Percentiles rank a stretch among this genome's conserved stretches.
phyloP scores from a whole-genome alignment of 1,284 basidiomycete species.

The Nidula niveotomentosa region DNA sequence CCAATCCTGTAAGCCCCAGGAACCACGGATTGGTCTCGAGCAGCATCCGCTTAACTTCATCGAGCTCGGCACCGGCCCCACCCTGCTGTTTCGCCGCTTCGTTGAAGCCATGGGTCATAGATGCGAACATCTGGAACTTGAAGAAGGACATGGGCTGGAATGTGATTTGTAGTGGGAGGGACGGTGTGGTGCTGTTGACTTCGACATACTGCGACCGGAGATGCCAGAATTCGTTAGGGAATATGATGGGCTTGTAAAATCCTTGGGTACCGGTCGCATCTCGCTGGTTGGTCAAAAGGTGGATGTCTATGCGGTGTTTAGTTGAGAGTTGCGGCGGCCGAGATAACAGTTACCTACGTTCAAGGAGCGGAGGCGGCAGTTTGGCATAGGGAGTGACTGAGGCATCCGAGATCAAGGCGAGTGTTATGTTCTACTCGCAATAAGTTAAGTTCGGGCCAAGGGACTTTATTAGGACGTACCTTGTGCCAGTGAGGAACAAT shows the following conservation, averaged over 20 bases:
- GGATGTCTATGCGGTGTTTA: conserved; percentile 45
- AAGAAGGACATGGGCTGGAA: conserved; percentile 86
- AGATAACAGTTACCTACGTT: conserved; percentile 46
- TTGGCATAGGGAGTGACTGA: conserved; percentile 52
- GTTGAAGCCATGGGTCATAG: conserved; percentile 81
- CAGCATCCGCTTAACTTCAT: conserved; percentile 93
- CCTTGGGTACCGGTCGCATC: conserved; percentile 63
- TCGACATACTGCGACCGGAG: conserved; percentile 78
- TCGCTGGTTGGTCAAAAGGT: conserved; percentile 54
- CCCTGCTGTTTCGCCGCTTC: conserved; percentile 79
- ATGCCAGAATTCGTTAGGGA: conserved; percentile 95
- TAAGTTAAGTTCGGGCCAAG: no score
- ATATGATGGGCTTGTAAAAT: conserved; percentile 86
- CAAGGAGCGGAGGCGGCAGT: conserved; percentile 62
- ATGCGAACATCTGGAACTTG: conserved; percentile 84
- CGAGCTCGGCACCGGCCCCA: conserved; percentile 70
- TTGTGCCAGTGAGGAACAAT: conserved; percentile 85
- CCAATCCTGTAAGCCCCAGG: conserved; percentile 77
- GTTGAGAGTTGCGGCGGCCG: neutral
- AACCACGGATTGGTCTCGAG: conserved; percentile 95
- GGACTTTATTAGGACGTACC: conserved; percentile 31
- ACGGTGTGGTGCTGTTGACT: conserved; percentile 76
- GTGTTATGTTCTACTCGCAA: conserved; percentile 71
- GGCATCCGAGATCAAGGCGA: conserved; percentile 82
- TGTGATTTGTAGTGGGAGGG: conserved; percentile 77